Percentiles rank a stretch among this genome's conserved stretches.
phyloP scores from a whole-genome alignment of 2,329 filamentous ascomycete genomes.

The Neurospora sp. region DNA sequence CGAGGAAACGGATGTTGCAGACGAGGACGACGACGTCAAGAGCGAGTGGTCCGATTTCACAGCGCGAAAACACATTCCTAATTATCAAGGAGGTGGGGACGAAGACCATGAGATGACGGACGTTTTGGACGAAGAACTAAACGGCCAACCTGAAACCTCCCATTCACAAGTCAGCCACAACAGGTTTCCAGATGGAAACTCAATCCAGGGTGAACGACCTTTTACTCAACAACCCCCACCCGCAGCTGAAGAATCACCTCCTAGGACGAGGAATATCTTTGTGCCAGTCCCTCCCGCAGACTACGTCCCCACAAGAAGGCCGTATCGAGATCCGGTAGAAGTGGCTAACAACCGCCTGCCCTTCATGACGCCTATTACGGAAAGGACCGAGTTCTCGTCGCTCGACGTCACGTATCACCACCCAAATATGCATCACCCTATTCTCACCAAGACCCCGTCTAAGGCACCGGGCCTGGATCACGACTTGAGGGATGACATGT shows the following conservation, averaged over 20 bases:
- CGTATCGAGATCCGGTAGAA: conserved; percentile 71
- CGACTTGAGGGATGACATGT: conserved; percentile 23
- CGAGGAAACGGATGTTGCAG: conserved; percentile 26
- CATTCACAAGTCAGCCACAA: not conserved
- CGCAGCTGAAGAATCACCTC: conserved; percentile 30
- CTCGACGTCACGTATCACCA: conserved; percentile 55
- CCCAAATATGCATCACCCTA: conserved; percentile 45
- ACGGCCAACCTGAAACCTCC: not conserved
- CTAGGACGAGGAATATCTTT: conserved; percentile 55
- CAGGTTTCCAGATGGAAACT: not conserved
- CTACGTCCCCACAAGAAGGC: conserved; percentile 68
- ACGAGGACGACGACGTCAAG: conserved; percentile 35
- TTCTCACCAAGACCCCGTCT: conserved; percentile 63
- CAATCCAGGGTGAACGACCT: not conserved
- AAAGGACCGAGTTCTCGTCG: conserved; percentile 77
- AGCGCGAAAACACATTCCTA: conserved; percentile 58
- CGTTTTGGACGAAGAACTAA: not conserved
- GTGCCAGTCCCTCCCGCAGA: conserved; percentile 78
- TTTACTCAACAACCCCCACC: conserved; percentile 23
- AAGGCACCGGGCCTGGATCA: conserved; percentile 25
- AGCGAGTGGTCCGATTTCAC: conserved; percentile 86
- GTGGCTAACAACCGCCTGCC: conserved; percentile 84
- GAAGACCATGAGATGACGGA: conserved; percentile 15
- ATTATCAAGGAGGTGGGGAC: conserved; percentile 25
- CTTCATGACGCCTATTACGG: conserved; percentile 98